Conservation (phyloP, 208 protist genomes). For the Novymonas esmeraldas region DNA sequence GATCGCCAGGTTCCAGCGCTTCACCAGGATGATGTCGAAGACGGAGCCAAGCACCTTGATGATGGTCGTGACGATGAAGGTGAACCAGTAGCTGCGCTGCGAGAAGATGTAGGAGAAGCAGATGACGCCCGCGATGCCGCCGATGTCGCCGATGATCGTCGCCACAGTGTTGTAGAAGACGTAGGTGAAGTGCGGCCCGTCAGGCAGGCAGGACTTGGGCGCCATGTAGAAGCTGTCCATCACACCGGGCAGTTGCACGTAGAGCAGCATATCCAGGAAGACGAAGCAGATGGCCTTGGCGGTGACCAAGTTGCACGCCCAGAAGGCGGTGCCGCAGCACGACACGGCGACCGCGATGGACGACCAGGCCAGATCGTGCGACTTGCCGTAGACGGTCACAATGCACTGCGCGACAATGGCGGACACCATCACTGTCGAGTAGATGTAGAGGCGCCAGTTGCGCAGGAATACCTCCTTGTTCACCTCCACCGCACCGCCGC, state of each 20-base stretch:
- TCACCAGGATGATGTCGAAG: slow-evolving; percentile 72
- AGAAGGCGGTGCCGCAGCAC: slow-evolving; percentile 23
- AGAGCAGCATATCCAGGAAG: slow-evolving; percentile 41
- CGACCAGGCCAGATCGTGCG: slow-evolving; percentile 16
- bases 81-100: slow-evolving; percentile 47
- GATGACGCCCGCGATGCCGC: slow-evolving; percentile 35
- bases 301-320: slow-evolving; percentile 29
- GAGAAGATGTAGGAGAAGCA: slow-evolving; percentile 52
- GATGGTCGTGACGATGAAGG: slow-evolving; percentile 51
- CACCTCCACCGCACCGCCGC: slow-evolving; percentile 20
- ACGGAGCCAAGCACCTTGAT: slow-evolving; percentile 42
- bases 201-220: slow-evolving; percentile 21
- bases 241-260: slow-evolving; percentile 46
- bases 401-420: slow-evolving; percentile 20
- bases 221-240: slow-evolving; percentile 52
- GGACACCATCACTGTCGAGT: slow-evolving; percentile 29
- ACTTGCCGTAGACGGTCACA: slow-evolving; percentile 24
- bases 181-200: slow-evolving; percentile 52
- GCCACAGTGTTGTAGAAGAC: slow-evolving; percentile 58
- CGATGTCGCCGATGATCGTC: slow-evolving; percentile 39
- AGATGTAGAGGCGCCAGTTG: slow-evolving; percentile 33
- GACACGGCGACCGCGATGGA: slow-evolving; percentile 15
- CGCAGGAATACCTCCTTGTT: slow-evolving; percentile 23
- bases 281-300: slow-evolving; percentile 53
- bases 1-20: slow-evolving; percentile 60